Conservation (phyloP, 768 basidiomycete species). For the Mrakia frigida region DNA sequence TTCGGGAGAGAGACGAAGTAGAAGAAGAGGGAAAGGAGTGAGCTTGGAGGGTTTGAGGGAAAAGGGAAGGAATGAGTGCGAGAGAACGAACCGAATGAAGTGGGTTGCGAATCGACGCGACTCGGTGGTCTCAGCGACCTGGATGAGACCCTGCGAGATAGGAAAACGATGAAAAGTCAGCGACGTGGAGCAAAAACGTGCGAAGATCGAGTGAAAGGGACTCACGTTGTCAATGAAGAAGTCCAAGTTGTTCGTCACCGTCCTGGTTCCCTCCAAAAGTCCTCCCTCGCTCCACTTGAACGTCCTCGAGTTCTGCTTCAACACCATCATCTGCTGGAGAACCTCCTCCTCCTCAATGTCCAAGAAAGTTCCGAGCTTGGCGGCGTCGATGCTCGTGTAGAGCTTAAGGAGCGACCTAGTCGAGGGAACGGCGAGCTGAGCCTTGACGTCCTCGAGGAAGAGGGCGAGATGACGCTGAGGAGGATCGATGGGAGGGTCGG, state of each 20-base stretch:
- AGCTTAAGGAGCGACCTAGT: slow-evolving; percentile 88
- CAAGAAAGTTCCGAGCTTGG: slow-evolving; percentile 85
- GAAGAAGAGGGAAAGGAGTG: background rate
- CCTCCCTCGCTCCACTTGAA: slow-evolving; percentile 56
- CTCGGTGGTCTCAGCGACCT: slow-evolving; percentile 89
- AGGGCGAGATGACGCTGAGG: slow-evolving; percentile 76
- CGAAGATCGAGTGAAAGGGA: slow-evolving; percentile 25
- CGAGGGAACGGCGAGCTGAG: slow-evolving; percentile 72
- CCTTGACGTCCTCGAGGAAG: slow-evolving; percentile 74
- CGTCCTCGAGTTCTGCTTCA: slow-evolving; percentile 82
- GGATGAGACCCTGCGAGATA: slow-evolving; percentile 75
- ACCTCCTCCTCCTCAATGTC: slow-evolving; percentile 84
- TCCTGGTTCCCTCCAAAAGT: slow-evolving; percentile 76
- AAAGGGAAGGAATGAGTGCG: slow-evolving; percentile 38
- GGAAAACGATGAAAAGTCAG: too few species aligned
- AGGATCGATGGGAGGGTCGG: slow-evolving; percentile 56
- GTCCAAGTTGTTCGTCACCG: slow-evolving; percentile 87
- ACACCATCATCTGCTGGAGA: slow-evolving; percentile 92
- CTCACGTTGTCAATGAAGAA: slow-evolving; percentile 89
- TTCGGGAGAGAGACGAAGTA: background rate
- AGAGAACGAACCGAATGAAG: slow-evolving; percentile 68
- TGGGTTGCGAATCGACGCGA: slow-evolving; percentile 90
- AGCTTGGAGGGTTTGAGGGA: background rate
- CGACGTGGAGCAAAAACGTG: background rate
- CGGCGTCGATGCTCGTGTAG: slow-evolving; percentile 87